Percentiles rank a stretch among this genome's conserved stretches.
phyloP scores from a whole-genome alignment of 1,139 yeast species.

The Zygosaccharomyces pseudobailii region DNA sequence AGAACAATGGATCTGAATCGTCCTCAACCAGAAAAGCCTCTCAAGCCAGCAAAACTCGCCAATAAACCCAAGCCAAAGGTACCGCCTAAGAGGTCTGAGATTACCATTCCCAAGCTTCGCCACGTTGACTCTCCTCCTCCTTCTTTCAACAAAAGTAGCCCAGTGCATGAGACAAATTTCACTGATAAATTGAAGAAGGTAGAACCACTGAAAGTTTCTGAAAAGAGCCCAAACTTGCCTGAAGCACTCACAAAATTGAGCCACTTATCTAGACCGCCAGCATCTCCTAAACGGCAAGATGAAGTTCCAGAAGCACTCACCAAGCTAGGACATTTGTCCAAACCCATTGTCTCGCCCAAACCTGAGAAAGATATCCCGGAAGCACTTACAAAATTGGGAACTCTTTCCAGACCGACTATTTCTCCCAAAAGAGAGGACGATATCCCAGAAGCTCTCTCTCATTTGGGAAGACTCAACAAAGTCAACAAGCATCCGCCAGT shows the following conservation, averaged over 20 bases:
- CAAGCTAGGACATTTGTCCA: not conserved
- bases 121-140: not conserved
- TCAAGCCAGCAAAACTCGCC: not conserved
- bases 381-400: constrained; percentile 11
- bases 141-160: not conserved
- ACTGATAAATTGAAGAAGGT: not conserved
- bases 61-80: constrained; percentile 11
- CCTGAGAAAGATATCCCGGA: constrained; percentile 11
- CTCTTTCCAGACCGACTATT: not conserved
- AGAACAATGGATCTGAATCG: not conserved
- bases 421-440: constrained; percentile 3
- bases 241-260: constrained; percentile 16
- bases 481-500: constrained; percentile 23
- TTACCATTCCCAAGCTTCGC: constrained; percentile 14
- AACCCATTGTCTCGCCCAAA: not conserved
- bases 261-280: not conserved
- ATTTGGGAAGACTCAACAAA: constrained; percentile 13
- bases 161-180: not conserved
- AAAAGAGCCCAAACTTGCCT: constrained; percentile 14
- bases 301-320: constrained; percentile 16
- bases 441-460: constrained; percentile 17
- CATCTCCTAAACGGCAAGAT: not conserved
- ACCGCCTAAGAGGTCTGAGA: constrained; percentile 10
- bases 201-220: constrained; percentile 7
- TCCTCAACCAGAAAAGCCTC: constrained; percentile 7